Base-by-base conservation (phyloP, 768 basidiomycete species). In the Leccinum subtestaceum region DNA sequence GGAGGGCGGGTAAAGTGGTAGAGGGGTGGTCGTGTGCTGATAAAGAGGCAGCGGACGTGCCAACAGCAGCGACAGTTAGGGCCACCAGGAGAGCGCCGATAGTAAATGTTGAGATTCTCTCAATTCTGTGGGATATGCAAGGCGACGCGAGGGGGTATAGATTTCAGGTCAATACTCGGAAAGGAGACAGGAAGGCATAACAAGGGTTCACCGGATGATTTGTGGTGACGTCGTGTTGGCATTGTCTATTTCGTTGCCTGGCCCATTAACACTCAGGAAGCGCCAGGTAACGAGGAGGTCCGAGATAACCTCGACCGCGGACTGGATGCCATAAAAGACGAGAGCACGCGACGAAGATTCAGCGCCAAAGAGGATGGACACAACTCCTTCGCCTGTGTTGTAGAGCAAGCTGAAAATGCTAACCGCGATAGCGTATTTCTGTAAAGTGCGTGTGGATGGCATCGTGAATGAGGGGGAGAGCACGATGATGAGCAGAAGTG, bases 241-340 rank as follows among this genome's bases (percentile, higher is more conserved):
- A 47, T 1, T 29, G 23, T 57, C 54, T 27, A 34, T 57, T 60
- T 77, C 75, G 46, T 79, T 72, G 12, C 74, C 73, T 19, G 74
- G 72, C 47, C 67, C 72, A 6, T 64, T 62, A 10, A 73, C 67
- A 15, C 70, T 57, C 31, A 73, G 45, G 57, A 81, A 81, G 31
- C 80, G 68, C 80, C 80, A 81, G 11, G 78, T 60, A 25, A 81
- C 80, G 13, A 81, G 69, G 49, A 67, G 29, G 4, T 79, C 73
- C 19, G 80, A 81, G 52, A 76, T 66, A 34, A 81, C 79, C 59
- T 81, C 80, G 40, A 80, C 77, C 4, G 64, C 77, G 0, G 80
- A 81, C 46, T 81, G 81, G 15, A 81, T 73, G 1, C 81, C 80
- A 50, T 78, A 81, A 67, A 81, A 81, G 27, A 81, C 68, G 43